Percentiles rank a stretch among this genome's conserved stretches.
phyloP scores from a whole-genome alignment of 2,329 filamentous ascomycete species.

The Alternaria solani region DNA sequence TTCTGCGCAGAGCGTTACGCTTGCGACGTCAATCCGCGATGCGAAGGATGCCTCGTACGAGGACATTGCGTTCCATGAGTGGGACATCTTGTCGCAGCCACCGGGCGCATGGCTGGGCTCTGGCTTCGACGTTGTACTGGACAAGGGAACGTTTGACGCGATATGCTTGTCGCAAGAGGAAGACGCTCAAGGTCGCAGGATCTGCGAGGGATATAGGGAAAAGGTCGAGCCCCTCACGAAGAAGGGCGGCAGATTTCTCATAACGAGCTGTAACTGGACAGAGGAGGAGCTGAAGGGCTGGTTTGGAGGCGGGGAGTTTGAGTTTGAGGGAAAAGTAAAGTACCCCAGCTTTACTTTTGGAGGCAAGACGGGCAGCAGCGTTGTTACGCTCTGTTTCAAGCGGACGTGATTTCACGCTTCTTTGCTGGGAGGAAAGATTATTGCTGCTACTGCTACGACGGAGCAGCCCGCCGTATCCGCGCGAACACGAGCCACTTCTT shows the following conservation, averaged over 20 bases:
- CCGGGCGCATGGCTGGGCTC: constrained; percentile 64
- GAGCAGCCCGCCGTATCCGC: constrained; percentile 36
- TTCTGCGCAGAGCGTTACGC: constrained; percentile 73
- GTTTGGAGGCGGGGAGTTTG: constrained; percentile 70
- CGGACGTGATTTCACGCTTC: constrained; percentile 49
- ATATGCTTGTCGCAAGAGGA: constrained; percentile 75
- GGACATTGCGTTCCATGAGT: constrained; percentile 60
- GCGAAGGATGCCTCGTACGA: constrained; percentile 37
- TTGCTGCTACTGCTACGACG: not conserved
- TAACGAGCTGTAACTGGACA: constrained; percentile 99
- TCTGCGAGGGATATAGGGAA: constrained; percentile 78
- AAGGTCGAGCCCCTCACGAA: constrained; percentile 74
- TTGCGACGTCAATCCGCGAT: constrained; percentile 71
- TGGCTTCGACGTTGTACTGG: constrained; percentile 90
- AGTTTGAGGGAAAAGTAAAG: constrained; percentile 72
- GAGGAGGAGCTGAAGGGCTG: constrained; percentile 82
- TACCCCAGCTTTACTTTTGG: constrained; percentile 92
- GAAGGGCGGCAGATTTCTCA: constrained; percentile 75
- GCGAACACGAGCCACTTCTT: constrained; percentile 76
- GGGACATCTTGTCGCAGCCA: constrained; percentile 59
- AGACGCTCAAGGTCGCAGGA: constrained; percentile 62
- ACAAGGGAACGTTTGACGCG: constrained; percentile 98
- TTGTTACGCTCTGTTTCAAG: constrained; percentile 84
- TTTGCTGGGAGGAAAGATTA: not conserved
- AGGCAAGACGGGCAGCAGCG: constrained; percentile 84